Evolutionary conservation across 331 rosid species (phyloP), one percentile per base, ranked within the genome.

Genomic region (Acacia concinna): DNA sequence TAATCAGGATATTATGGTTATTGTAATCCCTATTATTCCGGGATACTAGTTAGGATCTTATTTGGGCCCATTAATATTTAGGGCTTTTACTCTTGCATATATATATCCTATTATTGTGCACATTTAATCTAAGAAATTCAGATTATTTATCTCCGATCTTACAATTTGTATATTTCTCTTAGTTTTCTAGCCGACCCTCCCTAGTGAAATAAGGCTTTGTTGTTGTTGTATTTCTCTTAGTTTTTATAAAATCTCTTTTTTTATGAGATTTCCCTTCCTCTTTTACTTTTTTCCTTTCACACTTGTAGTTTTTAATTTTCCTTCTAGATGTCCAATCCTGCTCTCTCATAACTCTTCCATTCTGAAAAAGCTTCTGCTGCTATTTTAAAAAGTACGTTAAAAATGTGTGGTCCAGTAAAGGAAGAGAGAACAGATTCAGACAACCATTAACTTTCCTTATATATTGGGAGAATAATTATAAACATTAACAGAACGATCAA

Each of bases 371-470:
- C 44, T 32, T 64, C 27, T 17, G 12, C 41, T 32, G 18, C 27
- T 11, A 32, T 63, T 32, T 13, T 0, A 62, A 30, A 63, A 1
- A 63, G 7, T 7, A 30, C 1, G 41, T 30, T 14, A 30, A 62
- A 62, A 28, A 14, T 14, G 11, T 5, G 10, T 62, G 6, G 49
- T 34, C 23, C 2, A 13, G 17, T 32, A 20, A 68, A 81, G 62
- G 15, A 3, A 71, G 40, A 31, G 35, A 41, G 57, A 67, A 73
- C 65, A 57, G 52, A 21, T 27, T 46, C 7, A 59, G 60, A 56
- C 34, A 67, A 63, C 40, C 52, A 75, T 51, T 65, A 75, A 49
- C 65, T 38, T 14, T 71, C n/a, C 63, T 20, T 46, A 47, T 38
- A 52, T 44, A 57, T 14, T 25, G 35, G 14, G 5, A 74, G 30